Percentiles rank a stretch among this genome's conserved stretches.
phyloP scores from a whole-genome alignment of 192 early-diverging fungal genomes.

The Coemansia sp. region DNA sequence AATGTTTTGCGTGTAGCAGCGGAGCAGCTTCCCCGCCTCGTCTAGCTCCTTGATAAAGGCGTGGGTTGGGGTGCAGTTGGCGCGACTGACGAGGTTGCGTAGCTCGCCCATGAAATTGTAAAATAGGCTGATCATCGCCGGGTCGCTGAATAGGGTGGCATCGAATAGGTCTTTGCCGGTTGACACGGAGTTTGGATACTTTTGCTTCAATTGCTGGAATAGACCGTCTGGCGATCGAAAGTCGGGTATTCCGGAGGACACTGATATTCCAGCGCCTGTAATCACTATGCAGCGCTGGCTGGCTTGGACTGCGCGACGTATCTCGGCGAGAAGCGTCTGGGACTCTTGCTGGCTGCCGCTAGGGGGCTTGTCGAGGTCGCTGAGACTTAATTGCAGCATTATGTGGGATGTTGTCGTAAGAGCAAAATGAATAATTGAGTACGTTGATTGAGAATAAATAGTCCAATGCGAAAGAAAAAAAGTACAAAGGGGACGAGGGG shows the following conservation, averaged over 20 bases:
- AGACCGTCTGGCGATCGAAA: conserved; percentile 93
- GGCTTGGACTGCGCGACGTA: conserved; percentile 40
- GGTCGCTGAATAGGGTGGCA: conserved; percentile 75
- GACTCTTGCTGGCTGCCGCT: not conserved
- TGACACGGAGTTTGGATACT: conserved; percentile 68
- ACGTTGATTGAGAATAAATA: not conserved
- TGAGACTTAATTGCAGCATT: conserved; percentile 31
- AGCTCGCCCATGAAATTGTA: conserved; percentile 83
- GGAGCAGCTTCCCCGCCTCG: conserved; percentile 70
- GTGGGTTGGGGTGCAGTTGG: conserved; percentile 81
- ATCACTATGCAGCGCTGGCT: conserved; percentile 50
- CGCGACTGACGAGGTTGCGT: conserved; percentile 67
- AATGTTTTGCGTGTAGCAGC: conserved; percentile 98
- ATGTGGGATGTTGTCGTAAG: not conserved
- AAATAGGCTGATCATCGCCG: conserved; percentile 61
- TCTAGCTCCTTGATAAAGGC: conserved; percentile 77
- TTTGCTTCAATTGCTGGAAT: conserved; percentile 76
- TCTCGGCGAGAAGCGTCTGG: conserved; percentile 6
- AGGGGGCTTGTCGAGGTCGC: conserved; percentile 1
- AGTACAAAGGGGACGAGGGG: not conserved
- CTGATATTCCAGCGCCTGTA: conserved; percentile 77
- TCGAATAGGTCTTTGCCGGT: conserved; percentile 91
- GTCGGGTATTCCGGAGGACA: conserved; percentile 95
- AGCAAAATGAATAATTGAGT: not conserved
- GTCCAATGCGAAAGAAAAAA: not conserved